A percentile compares a stretch with the other conserved stretches of the same genome.
phyloP scores from a whole-genome alignment of 1,139 yeast genomes.

The Blastobotrys malaysiensis region DNA sequence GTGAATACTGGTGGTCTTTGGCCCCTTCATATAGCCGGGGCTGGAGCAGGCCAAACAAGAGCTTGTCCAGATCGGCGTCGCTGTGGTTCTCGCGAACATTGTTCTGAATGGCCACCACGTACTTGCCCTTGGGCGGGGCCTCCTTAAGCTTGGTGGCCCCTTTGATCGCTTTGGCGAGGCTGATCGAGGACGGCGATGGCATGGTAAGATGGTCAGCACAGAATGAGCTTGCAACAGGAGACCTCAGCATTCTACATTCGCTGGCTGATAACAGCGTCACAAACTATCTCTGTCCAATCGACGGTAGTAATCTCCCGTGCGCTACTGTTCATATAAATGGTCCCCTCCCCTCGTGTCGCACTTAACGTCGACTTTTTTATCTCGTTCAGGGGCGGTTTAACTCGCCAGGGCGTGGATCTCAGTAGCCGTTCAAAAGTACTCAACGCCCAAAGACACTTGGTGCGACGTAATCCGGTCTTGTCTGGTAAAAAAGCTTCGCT shows the following conservation, averaged over 20 bases:
- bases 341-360: background rate
- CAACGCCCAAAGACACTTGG: background rate
- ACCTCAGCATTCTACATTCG: background rate
- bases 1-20: conserved; percentile 1
- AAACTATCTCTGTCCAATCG: background rate
- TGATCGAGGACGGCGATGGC: background rate
- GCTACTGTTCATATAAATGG: background rate
- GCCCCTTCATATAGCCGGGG: conserved; percentile 12
- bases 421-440: background rate
- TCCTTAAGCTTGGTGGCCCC: conserved; percentile 23
- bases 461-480: background rate
- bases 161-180: conserved; percentile 13
- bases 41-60: conserved; percentile 16
- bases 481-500: background rate
- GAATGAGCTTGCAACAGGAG: background rate
- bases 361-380: background rate
- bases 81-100: conserved; percentile 14
- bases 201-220: background rate
- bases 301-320: background rate
- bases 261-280: background rate
- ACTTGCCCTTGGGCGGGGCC: conserved; percentile 20
- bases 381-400: background rate
- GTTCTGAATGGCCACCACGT: conserved; percentile 15
- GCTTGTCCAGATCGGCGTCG: conserved; percentile 11
- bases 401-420: background rate